Evolutionary conservation across 768 basidiomycete genomes (phyloP), one percentile per base, ranked within the genome.

Genomic region (Boletus tomentosulus): DNA sequence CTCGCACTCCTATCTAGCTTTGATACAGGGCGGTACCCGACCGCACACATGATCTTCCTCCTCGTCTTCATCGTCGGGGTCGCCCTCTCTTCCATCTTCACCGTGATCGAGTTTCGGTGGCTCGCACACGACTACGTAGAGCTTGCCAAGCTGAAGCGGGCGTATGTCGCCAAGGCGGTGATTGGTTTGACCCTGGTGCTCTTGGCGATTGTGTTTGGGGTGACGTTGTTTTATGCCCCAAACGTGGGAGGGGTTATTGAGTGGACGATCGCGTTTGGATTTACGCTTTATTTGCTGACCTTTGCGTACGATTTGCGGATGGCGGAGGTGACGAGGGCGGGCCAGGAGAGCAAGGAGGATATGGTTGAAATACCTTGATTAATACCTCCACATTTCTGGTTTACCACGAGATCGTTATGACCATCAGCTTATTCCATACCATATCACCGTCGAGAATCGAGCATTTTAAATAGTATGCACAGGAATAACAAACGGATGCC

Each of bases 201-300:
- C 16, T 72, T 85, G 37, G 80, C 84, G 24, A 78, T 89, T 56
- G 84, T 74, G 7, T 90, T 91, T 63, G 85, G 73, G 1, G 68
- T 81, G 15, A 64, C 79, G 10, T 62, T 86, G 3, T 84, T 71
- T 58, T 60, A 64, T 10, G 75, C 69, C 0, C 57, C 57, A 1
- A 68, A 84, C 54, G 80, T 72, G 0, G 86, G 81, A 65, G 85
- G 80, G 80, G 67, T 89, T 50, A 61, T 91, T 7, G 89, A 92
- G 67, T 92, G 89, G 89, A 62, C 68, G 0, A 87, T 92, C 46
- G 78, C 79, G 4, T 84, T 90, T 50, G 81, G 86, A 8, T 89
- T 83, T 66, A 84, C 84, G 6, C 77, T 87, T 58, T 91, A 87
- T 67, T 71, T 89, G 39, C 72, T 88, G 54, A 85, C 87, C 0